Base-by-base conservation (phyloP, 257 asterid genomes). In the Fraxinus excelsior region DNA sequence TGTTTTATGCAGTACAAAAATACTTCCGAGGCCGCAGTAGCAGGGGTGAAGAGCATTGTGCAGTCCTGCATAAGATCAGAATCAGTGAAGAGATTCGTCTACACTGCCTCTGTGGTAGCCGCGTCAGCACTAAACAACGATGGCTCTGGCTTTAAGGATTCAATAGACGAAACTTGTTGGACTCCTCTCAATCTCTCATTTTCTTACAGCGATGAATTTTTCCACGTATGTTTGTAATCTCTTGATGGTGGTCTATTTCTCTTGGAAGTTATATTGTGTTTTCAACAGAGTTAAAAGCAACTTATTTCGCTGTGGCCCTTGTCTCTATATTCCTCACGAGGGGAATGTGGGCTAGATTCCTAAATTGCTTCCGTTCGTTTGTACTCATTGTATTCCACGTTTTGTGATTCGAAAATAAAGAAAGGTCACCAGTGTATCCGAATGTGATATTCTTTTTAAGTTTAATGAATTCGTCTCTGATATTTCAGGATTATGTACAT, bases 141-240 rank as follows among this genome's bases (percentile, higher is more conserved):
- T 56, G 90, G 87, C 49, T 71, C 81, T 10, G 78, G 85, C 65
- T 90, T 70, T 70, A 83, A 84, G 80, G 83, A 86, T 31, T 18
- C 51, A 37, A 35, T 91, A 44, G 94, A 88, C 40, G 94, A 91
- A 82, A 79, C 86, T 23, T 90, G 96, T 75, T 91, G 96, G 91
- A 84, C 89, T 12, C 92, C 94, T 77, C 88, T 86, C 67, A 56
- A 79, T 75, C 80, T 84, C 69, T 53, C 88, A 7, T 80, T 68
- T 34, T 75, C 82, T 28, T 76, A 73, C 37, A 0, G 5, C 21
- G 5, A 29, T 0, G 75, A 75, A 0, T 8, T 37, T 29, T 34
- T 77, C 12, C 9, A 21, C 0, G 90, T 88, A 67, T 3, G 76
- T 29, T 31, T 4, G 6, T 56, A 56, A 25, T 34, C 74, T 31